These are phyloP conservation scores for Naganishia antarctica DNA, from an alignment of 768 basidiomycete species.

Conservation along the genomic window DNA sequence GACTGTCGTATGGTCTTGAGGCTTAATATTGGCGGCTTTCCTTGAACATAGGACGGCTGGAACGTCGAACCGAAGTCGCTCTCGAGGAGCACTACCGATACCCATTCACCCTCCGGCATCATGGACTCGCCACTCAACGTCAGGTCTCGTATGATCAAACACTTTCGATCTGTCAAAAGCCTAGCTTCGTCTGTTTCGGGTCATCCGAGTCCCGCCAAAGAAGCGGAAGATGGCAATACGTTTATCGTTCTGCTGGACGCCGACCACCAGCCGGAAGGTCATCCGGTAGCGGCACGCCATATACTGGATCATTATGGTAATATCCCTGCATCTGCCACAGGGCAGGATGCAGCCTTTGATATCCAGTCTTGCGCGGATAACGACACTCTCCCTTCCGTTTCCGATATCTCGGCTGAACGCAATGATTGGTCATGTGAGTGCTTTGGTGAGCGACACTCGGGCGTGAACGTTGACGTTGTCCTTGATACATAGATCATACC, in stretches of 20 bases:
- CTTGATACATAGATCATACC: neutral
- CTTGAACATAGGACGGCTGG: neutral
- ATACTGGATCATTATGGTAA: neutral
- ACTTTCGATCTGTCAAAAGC: neutral
- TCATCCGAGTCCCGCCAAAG: neutral
- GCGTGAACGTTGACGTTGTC: neutral
- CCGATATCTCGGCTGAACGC: neutral
- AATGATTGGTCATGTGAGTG: constrained; percentile 18
- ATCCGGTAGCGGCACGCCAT: neutral
- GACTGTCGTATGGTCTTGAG: too few relatives aligned
- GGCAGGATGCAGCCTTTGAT: too few relatives aligned
- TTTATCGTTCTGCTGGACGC: neutral
- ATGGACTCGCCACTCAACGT: neutral
- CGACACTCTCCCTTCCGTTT: too few relatives aligned
- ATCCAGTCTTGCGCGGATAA: too few relatives aligned
- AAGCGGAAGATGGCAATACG: neutral
- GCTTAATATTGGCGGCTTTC: too few relatives aligned
- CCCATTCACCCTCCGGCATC: neutral
- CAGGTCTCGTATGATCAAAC: constrained; percentile 6
- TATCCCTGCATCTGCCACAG: neutral
- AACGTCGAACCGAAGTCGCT: neutral
- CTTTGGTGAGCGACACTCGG: too few relatives aligned
- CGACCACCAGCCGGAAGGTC: neutral
- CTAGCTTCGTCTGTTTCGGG: neutral
- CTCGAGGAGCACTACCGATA: neutral